Conservation (phyloP, 2,329 filamentous ascomycete species). For the Ustilaginoidea virens region DNA sequence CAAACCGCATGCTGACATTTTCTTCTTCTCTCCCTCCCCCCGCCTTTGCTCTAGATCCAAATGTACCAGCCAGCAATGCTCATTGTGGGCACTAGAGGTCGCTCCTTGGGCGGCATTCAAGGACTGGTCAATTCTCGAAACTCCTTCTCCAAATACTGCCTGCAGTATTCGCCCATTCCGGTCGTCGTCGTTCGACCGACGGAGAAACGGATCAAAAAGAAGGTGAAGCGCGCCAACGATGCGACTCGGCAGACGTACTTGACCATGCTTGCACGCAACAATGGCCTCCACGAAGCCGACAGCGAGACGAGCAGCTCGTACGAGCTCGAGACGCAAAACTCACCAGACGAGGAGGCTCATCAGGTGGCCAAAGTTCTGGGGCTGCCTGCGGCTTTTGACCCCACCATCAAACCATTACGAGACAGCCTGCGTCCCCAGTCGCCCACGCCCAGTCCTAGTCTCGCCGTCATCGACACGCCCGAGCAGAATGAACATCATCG, state of each 20-base stretch:
- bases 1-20: too few species aligned
- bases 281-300: conserved; percentile 42
- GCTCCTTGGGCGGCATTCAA: conserved; percentile 73
- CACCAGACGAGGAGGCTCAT: conserved; percentile 47
- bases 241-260: conserved; percentile 61
- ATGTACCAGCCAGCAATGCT: conserved; percentile 86
- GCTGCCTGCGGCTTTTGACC: conserved; percentile 46
- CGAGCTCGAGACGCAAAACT: conserved; percentile 37
- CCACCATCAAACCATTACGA: conserved; percentile 43
- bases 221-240: conserved; percentile 68
- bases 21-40: too few species aligned
- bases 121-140: conserved; percentile 63
- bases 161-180: conserved; percentile 84
- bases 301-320: conserved; percentile 36
- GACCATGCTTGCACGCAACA: conserved; percentile 53
- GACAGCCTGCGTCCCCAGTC: conserved; percentile 10
- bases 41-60: conserved; percentile 46
- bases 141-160: conserved; percentile 85
- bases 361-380: conserved; percentile 48
- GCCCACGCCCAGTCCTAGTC: conserved; percentile 7
- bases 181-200: conserved; percentile 84
- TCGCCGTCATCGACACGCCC: conserved; percentile 6
- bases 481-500: conserved; percentile 11
- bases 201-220: conserved; percentile 80
- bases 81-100: conserved; percentile 75